Conservation (phyloP, 495 filamentous ascomycete genomes). For the Neurospora pannonica region DNA sequence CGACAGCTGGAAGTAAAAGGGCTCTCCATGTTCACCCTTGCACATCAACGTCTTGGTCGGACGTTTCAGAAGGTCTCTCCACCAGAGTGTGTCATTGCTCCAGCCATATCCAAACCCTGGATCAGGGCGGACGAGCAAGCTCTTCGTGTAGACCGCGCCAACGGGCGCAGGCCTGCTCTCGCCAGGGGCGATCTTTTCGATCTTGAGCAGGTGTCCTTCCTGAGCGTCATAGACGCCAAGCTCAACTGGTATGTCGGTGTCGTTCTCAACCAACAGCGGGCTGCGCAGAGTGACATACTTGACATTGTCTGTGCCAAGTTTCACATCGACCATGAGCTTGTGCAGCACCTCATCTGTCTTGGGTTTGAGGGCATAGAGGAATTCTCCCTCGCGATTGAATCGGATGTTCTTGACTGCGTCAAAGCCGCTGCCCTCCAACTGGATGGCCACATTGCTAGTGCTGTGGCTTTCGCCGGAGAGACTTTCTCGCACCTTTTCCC, state of each 20-base stretch:
- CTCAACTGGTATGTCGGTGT: slow-evolving; percentile 93
- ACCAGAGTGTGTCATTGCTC: slow-evolving; percentile 81
- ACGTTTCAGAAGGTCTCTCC: slow-evolving; percentile 79
- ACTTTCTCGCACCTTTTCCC: slow-evolving; percentile 86
- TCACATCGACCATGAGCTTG: slow-evolving; percentile 85
- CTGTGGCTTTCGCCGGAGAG: slow-evolving; percentile 68
- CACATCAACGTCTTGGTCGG: slow-evolving; percentile 82
- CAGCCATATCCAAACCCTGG: slow-evolving; percentile 94
- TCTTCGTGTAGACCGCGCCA: slow-evolving; percentile 84
- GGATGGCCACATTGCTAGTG: slow-evolving; percentile 65
- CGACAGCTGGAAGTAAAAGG: slow-evolving; percentile 95
- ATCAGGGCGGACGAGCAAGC: slow-evolving; percentile 82
- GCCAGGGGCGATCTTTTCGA: slow-evolving; percentile 92
- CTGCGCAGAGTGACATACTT: slow-evolving; percentile 97
- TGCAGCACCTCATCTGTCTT: slow-evolving; percentile 72
- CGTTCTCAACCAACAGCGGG: slow-evolving; percentile 92
- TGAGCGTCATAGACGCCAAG: slow-evolving; percentile 84
- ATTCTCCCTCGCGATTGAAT: slow-evolving; percentile 88
- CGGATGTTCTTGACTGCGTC: slow-evolving; percentile 80
- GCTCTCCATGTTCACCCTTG: slow-evolving; percentile 70
- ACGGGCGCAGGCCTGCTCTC: slow-evolving; percentile 87
- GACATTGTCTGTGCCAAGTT: slow-evolving; percentile 81
- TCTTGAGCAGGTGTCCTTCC: slow-evolving; percentile 87
- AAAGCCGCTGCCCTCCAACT: slow-evolving; percentile 87
- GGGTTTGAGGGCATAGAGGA: slow-evolving; percentile 74